These are phyloP conservation scores for Fusarium bactridioides DNA, from an alignment of 2,329 filamentous ascomycete genomes.

Conservation along the genomic window DNA sequence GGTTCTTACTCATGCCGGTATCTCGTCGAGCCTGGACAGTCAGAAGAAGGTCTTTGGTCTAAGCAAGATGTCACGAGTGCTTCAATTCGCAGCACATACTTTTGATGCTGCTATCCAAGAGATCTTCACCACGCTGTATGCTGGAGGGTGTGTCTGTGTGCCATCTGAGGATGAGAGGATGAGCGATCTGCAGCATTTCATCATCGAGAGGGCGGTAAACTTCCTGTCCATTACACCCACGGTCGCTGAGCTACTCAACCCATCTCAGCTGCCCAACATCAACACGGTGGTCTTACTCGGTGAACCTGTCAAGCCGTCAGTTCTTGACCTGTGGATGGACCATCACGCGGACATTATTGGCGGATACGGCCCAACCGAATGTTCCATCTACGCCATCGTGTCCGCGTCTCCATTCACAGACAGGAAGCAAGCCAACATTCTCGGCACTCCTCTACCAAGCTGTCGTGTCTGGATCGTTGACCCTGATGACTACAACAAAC, in stretches of 20 bases:
- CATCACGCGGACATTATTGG: neutral
- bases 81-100: neutral
- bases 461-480: neutral
- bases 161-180: neutral
- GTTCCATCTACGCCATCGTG: neutral
- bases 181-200: neutral
- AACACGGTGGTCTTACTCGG: neutral
- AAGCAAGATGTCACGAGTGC: neutral
- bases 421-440: neutral
- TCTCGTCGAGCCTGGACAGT: neutral
- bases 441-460: neutral
- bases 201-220: neutral
- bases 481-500: neutral
- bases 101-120: neutral
- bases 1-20: neutral
- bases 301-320: neutral
- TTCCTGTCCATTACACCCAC: neutral
- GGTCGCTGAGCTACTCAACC: neutral
- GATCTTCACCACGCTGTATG: neutral
- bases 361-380: neutral
- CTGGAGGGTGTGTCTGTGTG: neutral
- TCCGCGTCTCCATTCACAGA: neutral
- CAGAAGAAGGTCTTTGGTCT: neutral
- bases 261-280: neutral
- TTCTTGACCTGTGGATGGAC: neutral